Conservation (phyloP, 176 grass and related monocot genomes). For the Tillandsia fasciculata region DNA sequence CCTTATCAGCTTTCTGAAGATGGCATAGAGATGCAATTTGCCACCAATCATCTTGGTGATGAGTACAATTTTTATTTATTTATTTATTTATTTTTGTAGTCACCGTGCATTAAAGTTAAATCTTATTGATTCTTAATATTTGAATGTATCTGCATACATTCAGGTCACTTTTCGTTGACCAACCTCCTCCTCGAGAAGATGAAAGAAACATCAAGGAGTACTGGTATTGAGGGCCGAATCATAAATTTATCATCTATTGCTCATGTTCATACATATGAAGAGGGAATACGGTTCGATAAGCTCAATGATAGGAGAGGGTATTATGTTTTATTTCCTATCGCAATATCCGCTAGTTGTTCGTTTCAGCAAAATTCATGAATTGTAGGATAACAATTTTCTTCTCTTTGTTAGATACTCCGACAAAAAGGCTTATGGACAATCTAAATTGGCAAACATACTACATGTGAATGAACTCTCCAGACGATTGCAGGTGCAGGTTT, state of each 20-base stretch:
- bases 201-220: conserved; percentile 57
- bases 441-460: conserved; percentile 90
- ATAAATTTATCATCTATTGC: conserved; percentile 87
- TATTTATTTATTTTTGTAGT: neutral
- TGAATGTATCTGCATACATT: conserved; percentile 2
- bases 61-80: conserved; percentile 2
- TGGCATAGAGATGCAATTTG: conserved; percentile 84
- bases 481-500: conserved; percentile 48
- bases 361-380: conserved; percentile 12
- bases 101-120: neutral
- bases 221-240: conserved; percentile 71
- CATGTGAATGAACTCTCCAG: conserved; percentile 76
- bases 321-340: conserved; percentile 12
- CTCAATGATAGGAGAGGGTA: conserved; percentile 54
- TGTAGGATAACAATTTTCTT: conserved; percentile 12
- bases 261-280: conserved; percentile 59
- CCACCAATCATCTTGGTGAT: conserved; percentile 92
- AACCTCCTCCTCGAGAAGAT: conserved; percentile 89
- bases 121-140: neutral
- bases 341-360: neutral
- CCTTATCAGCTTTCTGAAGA: conserved; percentile 83
- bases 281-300: conserved; percentile 65
- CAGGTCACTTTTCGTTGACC: conserved; percentile 92
- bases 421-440: conserved; percentile 87
- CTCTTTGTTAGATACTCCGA: conserved; percentile 63